These are phyloP conservation scores for Acephala macrosclerotiorum DNA, from an alignment of 2,329 filamentous ascomycete species.

Conservation along the genomic window DNA sequence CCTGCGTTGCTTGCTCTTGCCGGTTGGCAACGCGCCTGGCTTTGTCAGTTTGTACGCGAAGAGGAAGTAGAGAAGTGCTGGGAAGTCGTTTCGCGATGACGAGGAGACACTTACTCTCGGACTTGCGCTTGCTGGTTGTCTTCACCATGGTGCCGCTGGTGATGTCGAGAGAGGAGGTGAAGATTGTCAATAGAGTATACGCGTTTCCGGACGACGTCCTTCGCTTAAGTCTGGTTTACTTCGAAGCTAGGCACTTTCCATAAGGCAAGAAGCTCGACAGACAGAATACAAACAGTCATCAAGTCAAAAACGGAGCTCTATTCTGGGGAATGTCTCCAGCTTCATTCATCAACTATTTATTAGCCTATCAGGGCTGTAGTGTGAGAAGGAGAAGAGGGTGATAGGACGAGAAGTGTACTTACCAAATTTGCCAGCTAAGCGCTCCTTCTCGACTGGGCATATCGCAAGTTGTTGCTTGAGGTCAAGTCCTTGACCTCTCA, in stretches of 20 bases:
- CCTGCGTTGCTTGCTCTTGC: conserved; percentile 32
- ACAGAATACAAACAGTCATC: neutral
- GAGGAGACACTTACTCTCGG: conserved; percentile 30
- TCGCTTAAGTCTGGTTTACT: neutral
- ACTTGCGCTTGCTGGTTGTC: conserved; percentile 31
- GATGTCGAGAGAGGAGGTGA: neutral
- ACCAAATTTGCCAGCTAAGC: neutral
- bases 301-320: neutral
- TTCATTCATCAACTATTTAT: neutral
- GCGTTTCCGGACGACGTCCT: neutral
- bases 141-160: conserved; percentile 18
- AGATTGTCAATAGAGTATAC: neutral
- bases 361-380: too few species aligned
- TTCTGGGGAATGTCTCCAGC: neutral
- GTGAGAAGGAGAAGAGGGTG: neutral
- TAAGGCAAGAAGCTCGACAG: neutral
- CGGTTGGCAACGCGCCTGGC: conserved; percentile 29
- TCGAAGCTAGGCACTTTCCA: neutral
- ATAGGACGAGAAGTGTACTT: neutral
- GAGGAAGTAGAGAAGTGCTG: neutral
- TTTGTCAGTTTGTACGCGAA: conserved; percentile 17
- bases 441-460: neutral
- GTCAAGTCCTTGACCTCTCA: neutral
- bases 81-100: neutral
- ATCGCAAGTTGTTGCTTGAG: neutral